Evolutionary conservation across 345 rosid species (phyloP).

Genomic region (Erodium maritimum): DNA sequence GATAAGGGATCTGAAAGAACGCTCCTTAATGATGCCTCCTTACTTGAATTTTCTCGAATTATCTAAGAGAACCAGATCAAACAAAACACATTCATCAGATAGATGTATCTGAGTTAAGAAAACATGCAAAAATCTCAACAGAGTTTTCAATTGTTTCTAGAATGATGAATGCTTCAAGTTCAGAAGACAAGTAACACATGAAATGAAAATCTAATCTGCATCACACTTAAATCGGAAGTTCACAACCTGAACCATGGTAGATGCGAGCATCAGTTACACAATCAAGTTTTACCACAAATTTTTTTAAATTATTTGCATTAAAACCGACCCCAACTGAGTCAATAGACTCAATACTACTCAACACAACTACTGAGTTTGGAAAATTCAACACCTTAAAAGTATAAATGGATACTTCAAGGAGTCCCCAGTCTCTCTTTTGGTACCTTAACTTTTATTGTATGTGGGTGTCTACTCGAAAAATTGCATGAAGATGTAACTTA

Average conservation of each 20-base stretch:
- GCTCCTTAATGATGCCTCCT: conserved; percentile 87
- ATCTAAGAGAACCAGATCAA: conserved; percentile 47
- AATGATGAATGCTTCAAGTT: not conserved
- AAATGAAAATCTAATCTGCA: not conserved
- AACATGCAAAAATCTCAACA: not conserved
- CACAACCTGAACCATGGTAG: no score
- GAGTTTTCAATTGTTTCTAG: not conserved
- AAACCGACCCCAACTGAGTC: no score
- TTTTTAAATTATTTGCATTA: no score
- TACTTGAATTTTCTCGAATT: conserved; percentile 36
- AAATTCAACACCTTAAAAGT: not conserved
- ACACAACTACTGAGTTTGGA: not conserved
- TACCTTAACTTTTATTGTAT: not conserved
- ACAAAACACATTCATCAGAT: conserved; percentile 20
- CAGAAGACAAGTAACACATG: not conserved
- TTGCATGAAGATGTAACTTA: conserved; percentile 26
- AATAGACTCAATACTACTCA: no score
- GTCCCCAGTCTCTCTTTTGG: no score
- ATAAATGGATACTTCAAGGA: not conserved
- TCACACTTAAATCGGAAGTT: not conserved
- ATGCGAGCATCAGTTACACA: no score
- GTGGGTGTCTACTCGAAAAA: no score
- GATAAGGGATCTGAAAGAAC: conserved; percentile 92
- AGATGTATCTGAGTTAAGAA: conserved; percentile 6
- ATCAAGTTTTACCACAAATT: no score